Conservation (phyloP, 1,284 basidiomycete species). For the Boletus austroedulis region DNA sequence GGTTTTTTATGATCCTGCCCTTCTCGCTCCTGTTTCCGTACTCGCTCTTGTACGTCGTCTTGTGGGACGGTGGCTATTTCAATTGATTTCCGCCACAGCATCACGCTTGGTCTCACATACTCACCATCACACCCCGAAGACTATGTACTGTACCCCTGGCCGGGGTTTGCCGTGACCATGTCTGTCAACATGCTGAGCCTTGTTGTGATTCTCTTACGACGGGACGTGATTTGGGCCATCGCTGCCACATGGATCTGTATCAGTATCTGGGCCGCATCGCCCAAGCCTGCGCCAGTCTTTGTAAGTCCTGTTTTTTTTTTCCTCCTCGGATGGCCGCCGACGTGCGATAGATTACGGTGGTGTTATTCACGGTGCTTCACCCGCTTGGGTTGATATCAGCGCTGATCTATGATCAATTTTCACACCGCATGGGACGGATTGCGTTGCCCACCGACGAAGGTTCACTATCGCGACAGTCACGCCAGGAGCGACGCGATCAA, state of each 20-base stretch:
- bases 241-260: slow-evolving; percentile 69
- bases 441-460: slow-evolving; percentile 43
- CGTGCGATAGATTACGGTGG: slow-evolving; percentile 46
- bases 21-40: slow-evolving; percentile 48
- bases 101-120: slow-evolving; percentile 53
- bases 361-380: slow-evolving; percentile 59
- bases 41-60: slow-evolving; percentile 46
- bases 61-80: slow-evolving; percentile 1
- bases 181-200: slow-evolving; percentile 57
- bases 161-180: slow-evolving; percentile 60
- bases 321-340: too few relatives aligned
- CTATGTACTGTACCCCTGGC: slow-evolving; percentile 54
- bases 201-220: slow-evolving; percentile 50
- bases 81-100: slow-evolving; percentile 45
- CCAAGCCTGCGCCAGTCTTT: slow-evolving; percentile 60
- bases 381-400: slow-evolving; percentile 51
- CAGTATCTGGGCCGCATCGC: slow-evolving; percentile 56
- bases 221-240: slow-evolving; percentile 70
- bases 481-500: not conserved
- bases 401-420: slow-evolving; percentile 40
- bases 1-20: slow-evolving; percentile 65
- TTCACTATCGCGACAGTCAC: not conserved
- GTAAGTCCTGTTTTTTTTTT: slow-evolving; percentile 41
- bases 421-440: slow-evolving; percentile 38
- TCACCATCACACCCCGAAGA: slow-evolving; percentile 42